Conservation (phyloP, 768 basidiomycete species). For the Dioszegia hungarica region DNA sequence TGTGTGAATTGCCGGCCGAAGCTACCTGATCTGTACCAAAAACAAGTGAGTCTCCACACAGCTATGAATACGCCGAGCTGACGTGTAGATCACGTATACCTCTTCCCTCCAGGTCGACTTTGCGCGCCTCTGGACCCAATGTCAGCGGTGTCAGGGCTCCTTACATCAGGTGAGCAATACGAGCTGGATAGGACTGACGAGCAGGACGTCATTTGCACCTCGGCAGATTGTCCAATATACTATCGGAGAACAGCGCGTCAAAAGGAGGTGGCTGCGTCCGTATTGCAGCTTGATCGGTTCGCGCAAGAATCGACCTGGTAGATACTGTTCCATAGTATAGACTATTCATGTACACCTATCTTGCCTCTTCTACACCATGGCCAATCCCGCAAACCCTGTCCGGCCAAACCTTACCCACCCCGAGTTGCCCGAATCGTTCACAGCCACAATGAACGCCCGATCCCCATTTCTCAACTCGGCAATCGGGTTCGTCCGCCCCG, state of each 20-base stretch:
- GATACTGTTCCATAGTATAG: not conserved
- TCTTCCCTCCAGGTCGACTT: conserved; percentile 85
- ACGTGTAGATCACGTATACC: conserved; percentile 54
- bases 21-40: conserved; percentile 86
- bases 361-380: conserved; percentile 13
- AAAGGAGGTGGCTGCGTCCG: conserved; percentile 90
- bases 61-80: not conserved
- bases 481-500: conserved; percentile 5
- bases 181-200: not conserved
- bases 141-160: conserved; percentile 97
- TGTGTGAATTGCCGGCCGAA: conserved; percentile 87
- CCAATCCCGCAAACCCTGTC: conserved; percentile 59
- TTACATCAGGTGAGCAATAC: conserved; percentile 63
- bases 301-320: conserved; percentile 53
- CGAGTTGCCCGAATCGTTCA: conserved; percentile 77
- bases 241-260: conserved; percentile 98
- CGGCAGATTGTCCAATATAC: conserved; percentile 97
- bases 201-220: conserved; percentile 92
- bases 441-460: conserved; percentile 77
- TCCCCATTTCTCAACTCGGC: conserved; percentile 79
- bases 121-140: conserved; percentile 95
- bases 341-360: not conserved
- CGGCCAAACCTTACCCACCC: conserved; percentile 85
- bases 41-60: conserved; percentile 59
- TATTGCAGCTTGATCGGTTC: conserved; percentile 74